phyloP scores from a whole-genome alignment of 2,329 filamentous ascomycete genomes.

The Pseudovirgaria hyperparasitica region DNA sequence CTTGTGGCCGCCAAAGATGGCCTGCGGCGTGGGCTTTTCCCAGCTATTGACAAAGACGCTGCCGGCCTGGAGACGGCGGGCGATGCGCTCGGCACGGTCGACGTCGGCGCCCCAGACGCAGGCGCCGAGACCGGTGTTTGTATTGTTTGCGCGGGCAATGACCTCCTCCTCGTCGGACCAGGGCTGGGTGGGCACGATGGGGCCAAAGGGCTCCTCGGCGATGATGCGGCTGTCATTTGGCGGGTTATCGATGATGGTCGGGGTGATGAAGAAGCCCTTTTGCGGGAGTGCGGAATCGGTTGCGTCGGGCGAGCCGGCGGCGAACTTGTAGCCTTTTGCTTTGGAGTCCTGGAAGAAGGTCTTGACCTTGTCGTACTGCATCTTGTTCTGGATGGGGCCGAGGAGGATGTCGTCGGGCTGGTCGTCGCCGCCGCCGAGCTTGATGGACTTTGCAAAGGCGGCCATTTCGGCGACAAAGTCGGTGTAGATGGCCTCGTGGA shows the following conservation, averaged over 20 bases:
- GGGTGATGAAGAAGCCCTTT: constrained; percentile 46
- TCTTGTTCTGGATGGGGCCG: constrained; percentile 50
- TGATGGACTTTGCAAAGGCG: constrained; percentile 30
- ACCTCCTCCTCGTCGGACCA: constrained; percentile 46
- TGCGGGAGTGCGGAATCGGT: constrained; percentile 7
- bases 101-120: constrained; percentile 39
- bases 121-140: constrained; percentile 38
- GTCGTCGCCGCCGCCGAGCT: constrained; percentile 25
- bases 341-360: constrained; percentile 43
- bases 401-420: constrained; percentile 35
- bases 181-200: constrained; percentile 49
- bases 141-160: constrained; percentile 35
- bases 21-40: constrained; percentile 33
- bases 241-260: constrained; percentile 46
- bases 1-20: constrained; percentile 63
- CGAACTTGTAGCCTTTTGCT: constrained; percentile 39
- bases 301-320: constrained; percentile 33
- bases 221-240: constrained; percentile 43
- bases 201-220: constrained; percentile 48
- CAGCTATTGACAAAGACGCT: constrained; percentile 44
- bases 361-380: constrained; percentile 51
- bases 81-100: constrained; percentile 35
- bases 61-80: constrained; percentile 37
- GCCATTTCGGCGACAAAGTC: constrained; percentile 36
- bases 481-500: constrained; percentile 47